Percentiles rank a stretch among this genome's conserved stretches.
These are phyloP conservation scores for Penicillium goetzii DNA, from an alignment of 495 filamentous ascomycete species.

Conservation along the genomic window DNA sequence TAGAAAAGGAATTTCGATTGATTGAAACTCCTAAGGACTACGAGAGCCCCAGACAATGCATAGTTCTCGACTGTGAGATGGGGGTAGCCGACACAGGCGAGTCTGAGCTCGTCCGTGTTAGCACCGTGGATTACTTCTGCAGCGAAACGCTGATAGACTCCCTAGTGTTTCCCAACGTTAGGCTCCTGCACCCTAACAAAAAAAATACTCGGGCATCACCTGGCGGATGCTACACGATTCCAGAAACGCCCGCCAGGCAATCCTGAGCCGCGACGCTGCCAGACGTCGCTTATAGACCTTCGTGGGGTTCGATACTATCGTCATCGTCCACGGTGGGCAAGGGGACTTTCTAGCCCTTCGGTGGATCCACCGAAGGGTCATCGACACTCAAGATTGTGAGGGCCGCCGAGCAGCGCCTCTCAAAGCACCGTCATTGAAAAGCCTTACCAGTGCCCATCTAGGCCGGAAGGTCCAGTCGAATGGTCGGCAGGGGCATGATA, in stretches of 20 bases:
- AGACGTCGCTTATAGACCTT: constrained; percentile 37
- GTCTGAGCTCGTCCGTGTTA: constrained; percentile 48
- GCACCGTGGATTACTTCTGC: constrained; percentile 48
- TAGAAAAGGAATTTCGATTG: no score
- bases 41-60: constrained; percentile 23
- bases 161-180: constrained; percentile 42
- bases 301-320: constrained; percentile 28
- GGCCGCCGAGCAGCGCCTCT: constrained; percentile 15
- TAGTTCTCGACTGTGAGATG: constrained; percentile 57
- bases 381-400: constrained; percentile 37
- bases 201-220: constrained; percentile 42
- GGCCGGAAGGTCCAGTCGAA: constrained; percentile 35
- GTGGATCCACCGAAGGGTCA: constrained; percentile 29
- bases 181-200: constrained; percentile 46
- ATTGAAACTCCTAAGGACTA: background rate
- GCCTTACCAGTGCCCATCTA: constrained; percentile 27
- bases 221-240: constrained; percentile 32
- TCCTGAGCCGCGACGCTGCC: constrained; percentile 38
- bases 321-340: constrained; percentile 27
- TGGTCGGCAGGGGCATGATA: constrained; percentile 33
- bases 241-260: constrained; percentile 2
- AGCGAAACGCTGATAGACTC: constrained; percentile 46
- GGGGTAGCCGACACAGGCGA: constrained; percentile 34
- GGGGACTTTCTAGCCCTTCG: constrained; percentile 35
- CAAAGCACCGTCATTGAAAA: constrained; percentile 28